Base-by-base conservation (phyloP, 1,284 basidiomycete species). In the Apiotrichum veenhuisii region DNA sequence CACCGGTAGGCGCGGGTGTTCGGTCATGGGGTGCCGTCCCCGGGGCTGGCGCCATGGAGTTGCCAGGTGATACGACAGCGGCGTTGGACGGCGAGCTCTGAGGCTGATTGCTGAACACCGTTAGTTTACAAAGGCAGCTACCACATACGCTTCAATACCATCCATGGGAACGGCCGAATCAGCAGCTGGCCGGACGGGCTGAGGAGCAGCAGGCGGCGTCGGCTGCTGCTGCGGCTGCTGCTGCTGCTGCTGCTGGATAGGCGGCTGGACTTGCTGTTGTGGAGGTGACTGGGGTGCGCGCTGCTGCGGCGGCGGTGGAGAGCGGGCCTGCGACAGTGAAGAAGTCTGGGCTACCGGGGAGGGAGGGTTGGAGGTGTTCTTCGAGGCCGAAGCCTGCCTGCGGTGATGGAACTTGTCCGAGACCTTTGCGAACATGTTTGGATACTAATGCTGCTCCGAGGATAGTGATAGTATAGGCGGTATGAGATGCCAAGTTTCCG, bases 391-490 rank as follows among this genome's bases (percentile, higher is more conserved):
- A 23, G 64, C 59, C n/a, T n/a, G n/a, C n/a, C n/a, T n/a, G n/a
- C n/a, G n/a, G n/a, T n/a, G n/a, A n/a, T n/a, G n/a, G n/a, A n/a
- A n/a, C 64, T 73, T 74, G 69, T 73, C 73, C 11, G 71, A 70
- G 5, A 75, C 72, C 50, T 73, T 74, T 49, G 69, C 64, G 57
- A 75, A 75, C 73, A 75, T 75, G 44, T 12, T 23, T 37, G 50
- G 27, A 51, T 42, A 38, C 25, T 23, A 41, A 42, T 44, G 37
- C 18, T 27, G 4, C 22, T 11, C 20, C 9, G 12, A 36, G n/a
- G 26, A 14, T 20, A 7, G n/a, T 2, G 11, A 5, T 17, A 25
- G 42, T 20, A 25, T 18, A 25, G 47, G 33, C 10, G 22, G 20
- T 20, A 22, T 14, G 52, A 38, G 22, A 25, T 23, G 34, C 20